phyloP scores from a whole-genome alignment of 257 asterid species.

The Paulownia fortunei region DNA sequence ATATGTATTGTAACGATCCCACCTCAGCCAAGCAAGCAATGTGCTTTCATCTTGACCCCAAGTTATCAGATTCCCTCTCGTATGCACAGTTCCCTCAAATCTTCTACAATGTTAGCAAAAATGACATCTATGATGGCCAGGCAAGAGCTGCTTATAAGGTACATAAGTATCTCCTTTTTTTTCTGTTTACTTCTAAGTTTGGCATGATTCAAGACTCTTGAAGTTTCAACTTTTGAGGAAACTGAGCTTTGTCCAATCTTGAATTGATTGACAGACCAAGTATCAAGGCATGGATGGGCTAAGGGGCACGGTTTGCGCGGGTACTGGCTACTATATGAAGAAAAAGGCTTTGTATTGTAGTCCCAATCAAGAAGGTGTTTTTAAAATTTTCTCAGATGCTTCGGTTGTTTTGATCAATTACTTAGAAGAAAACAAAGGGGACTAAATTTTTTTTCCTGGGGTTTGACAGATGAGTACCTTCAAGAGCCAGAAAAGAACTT shows the following conservation, averaged over 20 bases:
- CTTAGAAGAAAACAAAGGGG: neutral
- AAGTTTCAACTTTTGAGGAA: neutral
- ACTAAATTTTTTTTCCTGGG: neutral
- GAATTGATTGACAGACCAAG: slow-evolving; percentile 54
- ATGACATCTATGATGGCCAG: slow-evolving; percentile 82
- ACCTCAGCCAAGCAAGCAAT: slow-evolving; percentile 73
- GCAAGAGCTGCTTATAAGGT: slow-evolving; percentile 81
- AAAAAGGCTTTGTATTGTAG: slow-evolving; percentile 63
- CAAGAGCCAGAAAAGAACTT: slow-evolving; percentile 51
- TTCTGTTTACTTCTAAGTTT: neutral
- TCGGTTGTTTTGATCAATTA: neutral
- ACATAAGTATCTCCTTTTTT: neutral
- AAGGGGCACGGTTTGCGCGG: slow-evolving; percentile 69
- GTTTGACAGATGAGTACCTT: slow-evolving; percentile 52
- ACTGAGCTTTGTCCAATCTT: neutral
- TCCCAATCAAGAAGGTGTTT: slow-evolving; percentile 57
- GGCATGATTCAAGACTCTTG: neutral
- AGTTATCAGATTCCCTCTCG: slow-evolving; percentile 48
- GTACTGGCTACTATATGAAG: slow-evolving; percentile 75
- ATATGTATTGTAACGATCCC: slow-evolving; percentile 77
- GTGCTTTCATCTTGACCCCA: slow-evolving; percentile 70
- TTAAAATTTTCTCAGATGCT: neutral
- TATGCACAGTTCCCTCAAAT: slow-evolving; percentile 80
- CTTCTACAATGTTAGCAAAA: slow-evolving; percentile 74
- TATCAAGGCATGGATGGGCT: slow-evolving; percentile 92